Percentiles rank a stretch among this genome's conserved stretches.
These are phyloP conservation scores for Botryotinia narcissicola DNA, from an alignment of 2,329 filamentous ascomycete genomes.

Conservation along the genomic window DNA sequence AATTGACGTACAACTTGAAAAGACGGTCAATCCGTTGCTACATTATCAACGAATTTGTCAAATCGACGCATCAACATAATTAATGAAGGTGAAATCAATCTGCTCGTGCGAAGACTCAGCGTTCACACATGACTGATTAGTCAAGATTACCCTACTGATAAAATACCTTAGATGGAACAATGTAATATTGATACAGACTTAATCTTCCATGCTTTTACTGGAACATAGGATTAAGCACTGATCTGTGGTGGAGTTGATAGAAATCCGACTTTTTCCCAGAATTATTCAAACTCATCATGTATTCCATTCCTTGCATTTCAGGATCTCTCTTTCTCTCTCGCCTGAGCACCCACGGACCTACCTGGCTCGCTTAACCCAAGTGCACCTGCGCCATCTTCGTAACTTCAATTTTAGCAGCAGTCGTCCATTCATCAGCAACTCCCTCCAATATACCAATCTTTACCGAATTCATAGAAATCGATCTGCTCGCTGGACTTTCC, in stretches of 20 bases:
- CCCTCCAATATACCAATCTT: neutral
- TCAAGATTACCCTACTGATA: neutral
- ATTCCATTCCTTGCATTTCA: rapidly evolving
- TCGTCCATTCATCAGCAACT: neutral
- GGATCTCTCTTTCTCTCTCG: neutral
- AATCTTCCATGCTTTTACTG: neutral
- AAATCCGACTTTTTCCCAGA: neutral
- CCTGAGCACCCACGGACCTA: neutral
- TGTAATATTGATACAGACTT: rapidly evolving
- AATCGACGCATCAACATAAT: rapidly evolving
- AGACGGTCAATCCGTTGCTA: no score
- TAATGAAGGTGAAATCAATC: neutral
- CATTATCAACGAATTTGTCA: no score
- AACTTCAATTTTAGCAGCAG: neutral
- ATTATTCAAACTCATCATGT: neutral
- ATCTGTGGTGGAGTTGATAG: neutral
- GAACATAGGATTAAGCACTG: rapidly evolving
- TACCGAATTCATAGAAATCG: neutral
- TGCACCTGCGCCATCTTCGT: neutral
- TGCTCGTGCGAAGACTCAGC: neutral
- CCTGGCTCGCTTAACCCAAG: neutral
- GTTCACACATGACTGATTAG: rapidly evolving
- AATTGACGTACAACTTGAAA: no score
- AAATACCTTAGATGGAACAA: neutral
- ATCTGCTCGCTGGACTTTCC: no score